These are phyloP conservation scores for Ascochyta lentis DNA, from an alignment of 2,329 filamentous ascomycete genomes.

Conservation along the genomic window DNA sequence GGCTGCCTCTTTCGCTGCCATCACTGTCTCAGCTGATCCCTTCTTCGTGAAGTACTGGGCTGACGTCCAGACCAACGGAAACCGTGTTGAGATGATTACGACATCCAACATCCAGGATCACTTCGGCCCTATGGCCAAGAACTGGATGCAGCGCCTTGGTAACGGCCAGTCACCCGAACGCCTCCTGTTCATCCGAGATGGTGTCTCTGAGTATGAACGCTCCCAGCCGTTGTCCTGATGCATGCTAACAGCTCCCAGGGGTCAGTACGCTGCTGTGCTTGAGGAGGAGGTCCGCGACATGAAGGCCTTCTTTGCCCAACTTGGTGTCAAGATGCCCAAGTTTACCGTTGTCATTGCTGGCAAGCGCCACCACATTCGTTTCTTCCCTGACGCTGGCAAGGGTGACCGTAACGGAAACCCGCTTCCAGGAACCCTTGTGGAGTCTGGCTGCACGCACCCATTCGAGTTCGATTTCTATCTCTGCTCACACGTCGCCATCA, in stretches of 20 bases:
- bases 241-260: slow-evolving; percentile 63
- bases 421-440: slow-evolving; percentile 84
- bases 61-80: slow-evolving; percentile 81
- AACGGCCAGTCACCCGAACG: slow-evolving; percentile 68
- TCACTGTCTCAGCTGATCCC: slow-evolving; percentile 81
- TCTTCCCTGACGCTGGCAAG: slow-evolving; percentile 74
- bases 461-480: slow-evolving; percentile 89
- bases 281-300: slow-evolving; percentile 78
- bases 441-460: slow-evolving; percentile 87
- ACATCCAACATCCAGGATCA: slow-evolving; percentile 69
- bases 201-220: slow-evolving; percentile 71
- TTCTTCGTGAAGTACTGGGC: slow-evolving; percentile 77
- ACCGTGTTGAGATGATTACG: slow-evolving; percentile 79
- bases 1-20: slow-evolving; percentile 79
- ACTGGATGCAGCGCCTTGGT: slow-evolving; percentile 68
- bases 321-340: slow-evolving; percentile 59
- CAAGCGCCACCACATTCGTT: slow-evolving; percentile 92
- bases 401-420: slow-evolving; percentile 82
- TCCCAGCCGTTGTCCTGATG: too few species aligned
- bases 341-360: slow-evolving; percentile 88
- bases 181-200: slow-evolving; percentile 92
- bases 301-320: slow-evolving; percentile 62
- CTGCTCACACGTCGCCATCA: slow-evolving; percentile 77
- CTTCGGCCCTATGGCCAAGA: slow-evolving; percentile 67
- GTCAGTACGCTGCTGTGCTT: slow-evolving; percentile 79